A percentile compares a stretch with the other conserved stretches of the same genome.
Conservation (phyloP, 2,329 filamentous ascomycete genomes). For the Amauroascus verrucosus region DNA sequence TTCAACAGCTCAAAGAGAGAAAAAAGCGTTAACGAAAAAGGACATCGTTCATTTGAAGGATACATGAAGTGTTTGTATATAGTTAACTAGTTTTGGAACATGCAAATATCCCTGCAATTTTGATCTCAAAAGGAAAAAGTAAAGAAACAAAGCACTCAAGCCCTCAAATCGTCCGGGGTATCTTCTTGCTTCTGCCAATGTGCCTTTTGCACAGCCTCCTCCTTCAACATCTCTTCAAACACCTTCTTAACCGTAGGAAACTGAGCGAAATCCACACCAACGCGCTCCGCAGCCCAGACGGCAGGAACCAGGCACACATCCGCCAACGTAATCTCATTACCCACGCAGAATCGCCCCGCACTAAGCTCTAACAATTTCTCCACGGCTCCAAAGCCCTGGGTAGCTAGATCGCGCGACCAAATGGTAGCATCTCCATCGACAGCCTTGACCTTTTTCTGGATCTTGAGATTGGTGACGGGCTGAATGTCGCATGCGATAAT, state of each 20-base stretch:
- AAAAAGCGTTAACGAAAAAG: background rate
- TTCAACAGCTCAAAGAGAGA: background rate
- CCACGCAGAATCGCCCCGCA: slow-evolving; percentile 46
- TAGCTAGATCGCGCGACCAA: slow-evolving; percentile 46
- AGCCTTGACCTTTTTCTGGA: slow-evolving; percentile 41
- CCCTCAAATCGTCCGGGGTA: slow-evolving; percentile 40
- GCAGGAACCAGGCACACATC: slow-evolving; percentile 51
- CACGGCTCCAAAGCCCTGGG: slow-evolving; percentile 47
- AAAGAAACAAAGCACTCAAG: slow-evolving; percentile 9
- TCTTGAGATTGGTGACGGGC: slow-evolving; percentile 49
- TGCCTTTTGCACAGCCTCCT: slow-evolving; percentile 44
- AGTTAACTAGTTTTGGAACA: background rate
- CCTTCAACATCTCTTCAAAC: slow-evolving; percentile 37
- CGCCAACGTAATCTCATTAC: slow-evolving; percentile 47
- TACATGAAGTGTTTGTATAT: background rate
- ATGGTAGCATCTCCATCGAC: slow-evolving; percentile 33
- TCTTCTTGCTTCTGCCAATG: slow-evolving; percentile 48
- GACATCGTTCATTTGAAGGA: too few species aligned
- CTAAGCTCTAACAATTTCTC: slow-evolving; percentile 35
- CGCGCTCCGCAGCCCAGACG: slow-evolving; percentile 47
- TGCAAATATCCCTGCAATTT: background rate
- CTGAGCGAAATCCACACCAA: slow-evolving; percentile 43
- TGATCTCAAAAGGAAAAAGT: background rate
- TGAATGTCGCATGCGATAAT: slow-evolving; percentile 51
- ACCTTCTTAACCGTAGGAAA: slow-evolving; percentile 43